A percentile compares a stretch with the other conserved stretches of the same genome.
These are phyloP conservation scores for Flaveria robusta DNA, from an alignment of 129 eudicot species.

Conservation along the genomic window DNA sequence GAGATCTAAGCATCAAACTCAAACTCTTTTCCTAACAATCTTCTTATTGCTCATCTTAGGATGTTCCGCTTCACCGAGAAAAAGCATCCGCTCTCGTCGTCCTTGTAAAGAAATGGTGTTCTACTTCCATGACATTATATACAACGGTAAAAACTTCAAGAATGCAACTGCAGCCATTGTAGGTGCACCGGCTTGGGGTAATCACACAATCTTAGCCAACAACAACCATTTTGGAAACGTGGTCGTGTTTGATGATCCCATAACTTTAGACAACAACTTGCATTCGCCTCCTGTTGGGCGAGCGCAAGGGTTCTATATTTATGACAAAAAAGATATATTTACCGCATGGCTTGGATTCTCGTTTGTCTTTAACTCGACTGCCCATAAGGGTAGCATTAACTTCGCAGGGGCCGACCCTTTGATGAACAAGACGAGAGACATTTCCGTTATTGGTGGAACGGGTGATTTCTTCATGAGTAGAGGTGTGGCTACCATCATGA, in stretches of 20 bases:
- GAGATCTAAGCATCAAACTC: constrained; percentile 27
- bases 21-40: constrained; percentile 26
- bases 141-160: constrained; percentile 50
- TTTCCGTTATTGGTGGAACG: constrained; percentile 78
- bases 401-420: constrained; percentile 78
- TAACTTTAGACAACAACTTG: constrained; percentile 63
- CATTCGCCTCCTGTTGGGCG: constrained; percentile 69
- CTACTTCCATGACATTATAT: constrained; percentile 67
- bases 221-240: constrained; percentile 60
- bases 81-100: constrained; percentile 28
- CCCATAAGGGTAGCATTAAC: constrained; percentile 58
- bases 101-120: constrained; percentile 61
- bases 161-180: constrained; percentile 74
- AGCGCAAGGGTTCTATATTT: constrained; percentile 69
- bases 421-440: constrained; percentile 76
- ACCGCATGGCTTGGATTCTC: constrained; percentile 70
- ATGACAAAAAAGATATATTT: constrained; percentile 51
- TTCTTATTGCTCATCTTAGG: constrained; percentile 40
- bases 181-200: constrained; percentile 68
- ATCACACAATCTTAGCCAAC: constrained; percentile 44
- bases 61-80: constrained; percentile 30
- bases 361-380: constrained; percentile 62
- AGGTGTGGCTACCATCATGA: constrained; percentile 70
- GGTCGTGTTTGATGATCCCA: constrained; percentile 75
- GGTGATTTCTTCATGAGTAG: constrained; percentile 84